Evolutionary conservation across 495 filamentous ascomycete species (phyloP), one percentile per base, ranked within the genome.

Genomic region (Hypoxylon fragiforme): DNA sequence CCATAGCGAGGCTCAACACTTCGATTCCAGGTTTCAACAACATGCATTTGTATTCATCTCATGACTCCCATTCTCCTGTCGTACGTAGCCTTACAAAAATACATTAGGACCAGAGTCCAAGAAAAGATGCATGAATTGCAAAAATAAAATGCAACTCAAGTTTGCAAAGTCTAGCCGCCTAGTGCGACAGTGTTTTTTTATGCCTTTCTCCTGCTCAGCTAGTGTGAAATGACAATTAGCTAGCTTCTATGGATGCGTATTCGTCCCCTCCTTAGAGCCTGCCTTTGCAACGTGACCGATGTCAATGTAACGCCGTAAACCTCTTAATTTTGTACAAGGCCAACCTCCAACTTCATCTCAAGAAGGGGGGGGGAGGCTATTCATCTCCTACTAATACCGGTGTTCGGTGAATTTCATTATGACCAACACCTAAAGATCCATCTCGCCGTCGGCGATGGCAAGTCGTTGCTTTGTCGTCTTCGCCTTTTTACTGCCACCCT

Each of bases 391-490:
- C 3, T 12, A 12, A 8, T 7, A 34, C n/a, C n/a, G 31, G 5
- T 13, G 31, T 34, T 5, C n/a, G 12, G 31, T 37, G 13, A 37
- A n/a, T n/a, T 18, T 15, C n/a, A 18, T 16, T 37, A 15, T 18
- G 14, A 18, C 34, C 14, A 41, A 20, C 5, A 39, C 38, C 67
- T 44, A 70, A 16, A 63, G 55, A 24, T 77, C 73, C 15, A 79
- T 70, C 54, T 88, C 81, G 16, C 89, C 91, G 66, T 96, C 91
- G 13, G 91, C 90, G 60, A 96, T 86, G 21, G 88, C 87, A 39
- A 96, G 81, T 57, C 90, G 79, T 72, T 96, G 89, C 70, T 95
- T 92, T 2, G 87, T 85, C 31, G 90, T 95, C 75, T 95, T 96
- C 8, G 91, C 91, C 67, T 92, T 90, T 78, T 97, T 92, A 76